Evolutionary conservation across 2,329 filamentous ascomycete genomes (phyloP).

Genomic region (Pezicula carpinea): DNA sequence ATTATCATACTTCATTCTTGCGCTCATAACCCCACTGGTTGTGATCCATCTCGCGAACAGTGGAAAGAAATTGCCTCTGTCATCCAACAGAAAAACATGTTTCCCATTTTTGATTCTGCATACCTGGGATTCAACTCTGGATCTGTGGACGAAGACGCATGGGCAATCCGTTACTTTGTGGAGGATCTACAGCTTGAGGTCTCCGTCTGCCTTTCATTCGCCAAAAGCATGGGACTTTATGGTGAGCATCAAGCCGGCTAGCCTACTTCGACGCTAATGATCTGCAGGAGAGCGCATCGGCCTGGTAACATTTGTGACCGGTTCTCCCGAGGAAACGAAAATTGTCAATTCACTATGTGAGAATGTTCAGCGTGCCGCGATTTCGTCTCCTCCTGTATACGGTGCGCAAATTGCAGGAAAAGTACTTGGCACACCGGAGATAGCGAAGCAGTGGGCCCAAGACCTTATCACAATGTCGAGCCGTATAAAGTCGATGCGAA

Average conservation of each 20-base stretch:
- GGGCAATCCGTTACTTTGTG: constrained; percentile 28
- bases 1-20: constrained; percentile 36
- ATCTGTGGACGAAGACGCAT: constrained; percentile 27
- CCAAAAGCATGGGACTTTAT: constrained; percentile 52
- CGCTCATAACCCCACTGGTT: constrained; percentile 39
- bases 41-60: constrained; percentile 32
- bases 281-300: constrained; percentile 12
- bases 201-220: constrained; percentile 55
- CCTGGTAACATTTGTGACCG: constrained; percentile 20
- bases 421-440: constrained; percentile 26
- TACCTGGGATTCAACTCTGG: constrained; percentile 30
- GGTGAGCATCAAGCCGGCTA: constrained; percentile 26
- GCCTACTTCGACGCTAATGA: background rate
- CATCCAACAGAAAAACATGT: constrained; percentile 18
- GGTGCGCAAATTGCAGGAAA: constrained; percentile 32
- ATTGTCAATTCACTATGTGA: constrained; percentile 27
- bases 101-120: constrained; percentile 31
- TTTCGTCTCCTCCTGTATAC: constrained; percentile 33
- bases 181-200: constrained; percentile 40
- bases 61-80: constrained; percentile 27
- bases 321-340: constrained; percentile 6
- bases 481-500: constrained; percentile 32
- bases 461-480: constrained; percentile 34
- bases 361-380: constrained; percentile 29
- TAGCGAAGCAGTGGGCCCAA: constrained; percentile 29